Base-by-base conservation (phyloP, 169 alveolate species). In the Neospora caninum region DNA sequence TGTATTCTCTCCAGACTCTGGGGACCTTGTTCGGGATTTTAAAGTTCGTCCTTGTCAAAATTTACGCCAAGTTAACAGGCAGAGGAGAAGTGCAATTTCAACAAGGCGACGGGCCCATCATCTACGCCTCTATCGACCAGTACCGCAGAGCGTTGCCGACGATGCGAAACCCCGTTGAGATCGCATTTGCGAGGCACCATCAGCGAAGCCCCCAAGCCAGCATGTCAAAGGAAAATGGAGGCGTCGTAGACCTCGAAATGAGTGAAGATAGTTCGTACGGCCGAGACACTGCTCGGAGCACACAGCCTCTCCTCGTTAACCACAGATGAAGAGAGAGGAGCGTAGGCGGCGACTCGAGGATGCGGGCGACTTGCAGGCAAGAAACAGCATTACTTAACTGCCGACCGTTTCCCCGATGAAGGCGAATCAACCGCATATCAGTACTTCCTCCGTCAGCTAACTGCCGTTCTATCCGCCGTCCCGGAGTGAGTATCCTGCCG, bases 1-100 rank as follows among this genome's bases (percentile, higher is more conserved):
- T 93, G 6, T 93, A 93, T n/a, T 93, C 93, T n/a, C 89, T 93
- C n/a, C 95, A 93, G 36, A 93, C 95, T 2, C 88, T 93, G 29
- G 93, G 93, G 16, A 93, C 95, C n/a, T 43, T 93, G 25, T 93
- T 64, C 49, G 95, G 93, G 4, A 70, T 93, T 0, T 93, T 89
- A 88, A 93, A 87, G 69, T 93, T 93, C 22, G 49, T 69, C 6
- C 82, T 67, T 31, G 67, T 84, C 58, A 93, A 93, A 45, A 43
- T 93, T 0, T 93, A 86, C 39, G 36, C 89, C 29, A 84, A 93
- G 84, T 38, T 93, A 0, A 69, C 91, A 0, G 95, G 95, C 1
- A 84, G 95, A 73, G 95, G 89, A 31, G 95, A 93, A 49, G 89
- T 86, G 13, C 82, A 86, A 36, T 93, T 92, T 54, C 95, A 69